Evolutionary conservation across 768 basidiomycete species (phyloP).

Genomic region (Neoboletus brunneissimus): DNA sequence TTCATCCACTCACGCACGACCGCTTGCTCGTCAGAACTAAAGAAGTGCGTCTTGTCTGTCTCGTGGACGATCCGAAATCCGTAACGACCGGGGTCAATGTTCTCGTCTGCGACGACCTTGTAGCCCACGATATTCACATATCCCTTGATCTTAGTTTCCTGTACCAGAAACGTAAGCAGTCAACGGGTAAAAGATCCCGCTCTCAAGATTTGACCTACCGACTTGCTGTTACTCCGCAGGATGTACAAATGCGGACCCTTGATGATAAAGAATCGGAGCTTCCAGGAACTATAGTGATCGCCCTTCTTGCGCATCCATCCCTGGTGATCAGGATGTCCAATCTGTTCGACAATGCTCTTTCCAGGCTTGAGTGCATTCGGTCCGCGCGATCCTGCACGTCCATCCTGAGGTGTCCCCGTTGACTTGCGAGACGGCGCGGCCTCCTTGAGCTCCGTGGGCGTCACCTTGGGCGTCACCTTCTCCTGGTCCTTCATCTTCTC

Average conservation of each 20-base stretch:
- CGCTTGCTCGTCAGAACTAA: constrained; percentile 86
- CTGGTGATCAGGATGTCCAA: constrained; percentile 83
- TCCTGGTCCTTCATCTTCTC: constrained; percentile 19
- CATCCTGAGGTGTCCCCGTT: constrained; percentile 26
- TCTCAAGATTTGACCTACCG: constrained; percentile 21
- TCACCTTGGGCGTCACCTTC: constrained; percentile 16
- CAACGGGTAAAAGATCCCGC: background rate
- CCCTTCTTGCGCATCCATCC: constrained; percentile 98
- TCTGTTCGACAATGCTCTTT: constrained; percentile 80
- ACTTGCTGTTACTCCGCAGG: constrained; percentile 68
- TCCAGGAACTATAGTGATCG: constrained; percentile 92
- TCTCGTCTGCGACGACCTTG: constrained; percentile 91
- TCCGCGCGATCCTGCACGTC: constrained; percentile 12
- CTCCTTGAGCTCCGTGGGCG: constrained; percentile 31
- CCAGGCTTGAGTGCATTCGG: constrained; percentile 52
- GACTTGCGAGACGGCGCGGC: constrained; percentile 54
- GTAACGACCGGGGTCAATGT: constrained; percentile 86
- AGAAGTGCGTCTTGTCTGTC: constrained; percentile 80
- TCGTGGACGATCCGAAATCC: constrained; percentile 95
- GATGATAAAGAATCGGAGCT: constrained; percentile 84
- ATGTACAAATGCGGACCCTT: constrained; percentile 92
- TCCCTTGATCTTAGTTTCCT: constrained; percentile 97
- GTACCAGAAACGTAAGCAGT: constrained; percentile 1
- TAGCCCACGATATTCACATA: constrained; percentile 90
- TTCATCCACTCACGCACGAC: constrained; percentile 99